Percentiles rank a stretch among this genome's conserved stretches.
These are phyloP conservation scores for Moringa oleifera DNA, from an alignment of 345 rosid genomes.

Conservation along the genomic window DNA sequence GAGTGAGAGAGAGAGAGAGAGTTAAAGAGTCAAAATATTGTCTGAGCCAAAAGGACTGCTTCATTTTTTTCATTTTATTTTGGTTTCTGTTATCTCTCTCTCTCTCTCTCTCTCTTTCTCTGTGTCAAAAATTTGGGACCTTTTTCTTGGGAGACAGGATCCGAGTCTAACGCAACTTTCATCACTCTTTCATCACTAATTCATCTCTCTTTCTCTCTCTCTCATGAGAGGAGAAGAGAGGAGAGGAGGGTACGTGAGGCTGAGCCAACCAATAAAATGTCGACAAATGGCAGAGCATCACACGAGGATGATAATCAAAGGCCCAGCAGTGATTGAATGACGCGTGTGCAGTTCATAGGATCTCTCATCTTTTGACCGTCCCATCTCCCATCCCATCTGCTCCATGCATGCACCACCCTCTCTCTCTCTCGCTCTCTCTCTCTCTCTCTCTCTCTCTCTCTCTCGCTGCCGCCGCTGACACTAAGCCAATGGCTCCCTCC, in stretches of 20 bases:
- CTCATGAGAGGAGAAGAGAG: not conserved
- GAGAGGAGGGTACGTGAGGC: not conserved
- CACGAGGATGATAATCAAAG: constrained; percentile 19
- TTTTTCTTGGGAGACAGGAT: constrained; percentile 54
- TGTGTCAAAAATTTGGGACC: constrained; percentile 8
- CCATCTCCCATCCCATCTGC: no score
- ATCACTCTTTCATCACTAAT: constrained; percentile 23
- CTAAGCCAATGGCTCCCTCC: no score
- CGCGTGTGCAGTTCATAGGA: constrained; percentile 19
- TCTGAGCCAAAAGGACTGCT: not conserved
- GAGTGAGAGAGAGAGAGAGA: not conserved
- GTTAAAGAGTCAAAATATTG: constrained; percentile 11
- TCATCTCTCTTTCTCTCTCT: constrained; percentile 7
- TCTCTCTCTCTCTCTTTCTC: not conserved
- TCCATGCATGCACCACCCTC: no score
- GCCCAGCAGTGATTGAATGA: constrained; percentile 16
- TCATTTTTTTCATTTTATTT: no score
- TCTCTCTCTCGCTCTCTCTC: no score
- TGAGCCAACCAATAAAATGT: constrained; percentile 1
- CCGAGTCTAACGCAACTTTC: constrained; percentile 66
- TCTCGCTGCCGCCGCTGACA: no score
- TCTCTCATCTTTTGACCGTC: constrained; percentile 11
- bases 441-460: no score
- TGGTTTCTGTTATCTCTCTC: not conserved
- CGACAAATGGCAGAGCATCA: constrained; percentile 22